Conservation (phyloP, 1,284 basidiomycete species). For the Tylopilus sp. region DNA sequence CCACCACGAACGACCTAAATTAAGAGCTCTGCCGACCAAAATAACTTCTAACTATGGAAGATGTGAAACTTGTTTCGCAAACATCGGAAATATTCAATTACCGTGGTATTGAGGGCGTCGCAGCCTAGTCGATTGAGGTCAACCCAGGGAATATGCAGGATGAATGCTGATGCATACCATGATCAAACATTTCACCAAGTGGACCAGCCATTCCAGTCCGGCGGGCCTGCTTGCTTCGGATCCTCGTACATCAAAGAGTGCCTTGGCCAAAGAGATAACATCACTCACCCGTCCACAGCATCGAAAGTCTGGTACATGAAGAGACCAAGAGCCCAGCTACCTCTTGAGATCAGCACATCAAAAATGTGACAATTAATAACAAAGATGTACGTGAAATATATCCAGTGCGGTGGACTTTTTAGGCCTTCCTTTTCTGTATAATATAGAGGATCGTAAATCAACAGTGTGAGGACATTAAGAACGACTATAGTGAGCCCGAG, state of each 20-base stretch:
- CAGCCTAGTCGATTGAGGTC: constrained; percentile 48
- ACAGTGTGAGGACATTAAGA: constrained; percentile 79
- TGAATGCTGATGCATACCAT: constrained; percentile 52
- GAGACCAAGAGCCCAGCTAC: constrained; percentile 83
- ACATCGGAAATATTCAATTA: constrained; percentile 35
- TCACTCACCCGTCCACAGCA: constrained; percentile 76
- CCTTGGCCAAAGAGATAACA: not conserved
- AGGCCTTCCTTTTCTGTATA: constrained; percentile 61
- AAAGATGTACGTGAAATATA: constrained; percentile 75
- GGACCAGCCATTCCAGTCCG: constrained; percentile 95
- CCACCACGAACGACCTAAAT: constrained; percentile 94
- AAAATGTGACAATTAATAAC: not conserved
- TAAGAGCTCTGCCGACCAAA: constrained; percentile 80
- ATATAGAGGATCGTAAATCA: constrained; percentile 80
- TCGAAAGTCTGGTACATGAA: constrained; percentile 93
- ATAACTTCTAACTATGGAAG: constrained; percentile 73
- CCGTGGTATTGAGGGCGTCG: constrained; percentile 93
- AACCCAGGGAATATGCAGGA: not conserved
- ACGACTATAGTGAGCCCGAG: constrained; percentile 81
- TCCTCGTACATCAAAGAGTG: not conserved
- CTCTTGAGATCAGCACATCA: constrained; percentile 3
- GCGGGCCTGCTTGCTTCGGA: constrained; percentile 86
- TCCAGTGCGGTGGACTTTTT: constrained; percentile 70
- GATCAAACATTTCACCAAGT: constrained; percentile 95
- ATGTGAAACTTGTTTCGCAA: not conserved